phyloP scores from a whole-genome alignment of 768 basidiomycete species.

The Pleurotus tuber-regium region DNA sequence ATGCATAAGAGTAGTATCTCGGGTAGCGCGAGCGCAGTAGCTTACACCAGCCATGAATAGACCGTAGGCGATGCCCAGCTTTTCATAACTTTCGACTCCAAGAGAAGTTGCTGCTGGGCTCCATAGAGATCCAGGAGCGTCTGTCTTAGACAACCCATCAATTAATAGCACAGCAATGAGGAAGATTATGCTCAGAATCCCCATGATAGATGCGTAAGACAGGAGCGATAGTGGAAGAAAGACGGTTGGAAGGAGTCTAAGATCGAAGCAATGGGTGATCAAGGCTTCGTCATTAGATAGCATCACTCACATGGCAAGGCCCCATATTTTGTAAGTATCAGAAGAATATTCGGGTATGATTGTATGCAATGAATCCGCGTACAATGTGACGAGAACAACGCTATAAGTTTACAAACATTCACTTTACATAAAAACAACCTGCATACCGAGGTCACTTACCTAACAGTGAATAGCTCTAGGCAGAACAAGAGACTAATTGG shows the following conservation, averaged over 20 bases:
- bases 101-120: slow-evolving; percentile 67
- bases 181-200: slow-evolving; percentile 74
- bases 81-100: slow-evolving; percentile 45
- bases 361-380: slow-evolving; percentile 80
- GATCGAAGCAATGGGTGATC: not conserved
- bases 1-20: not conserved
- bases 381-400: slow-evolving; percentile 85
- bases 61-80: slow-evolving; percentile 81
- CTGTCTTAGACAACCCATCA: slow-evolving; percentile 74
- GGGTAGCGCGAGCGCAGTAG: slow-evolving; percentile 5
- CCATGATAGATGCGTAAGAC: slow-evolving; percentile 85
- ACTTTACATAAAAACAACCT: not conserved
- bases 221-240: slow-evolving; percentile 85
- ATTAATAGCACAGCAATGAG: slow-evolving; percentile 76
- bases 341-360: slow-evolving; percentile 67
- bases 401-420: slow-evolving; percentile 30
- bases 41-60: slow-evolving; percentile 89
- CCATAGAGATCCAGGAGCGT: slow-evolving; percentile 81
- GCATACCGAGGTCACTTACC: slow-evolving; percentile 37
- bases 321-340: slow-evolving; percentile 72
- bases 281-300: not conserved
- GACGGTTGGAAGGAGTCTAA: slow-evolving; percentile 77
- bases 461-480: slow-evolving; percentile 81
- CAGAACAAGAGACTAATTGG: slow-evolving; percentile 77
- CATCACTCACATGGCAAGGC: slow-evolving; percentile 61